A percentile compares a stretch with the other conserved stretches of the same genome.
phyloP scores from a whole-genome alignment of 192 early-diverging fungal species.

The Umbelopsis sp. region DNA sequence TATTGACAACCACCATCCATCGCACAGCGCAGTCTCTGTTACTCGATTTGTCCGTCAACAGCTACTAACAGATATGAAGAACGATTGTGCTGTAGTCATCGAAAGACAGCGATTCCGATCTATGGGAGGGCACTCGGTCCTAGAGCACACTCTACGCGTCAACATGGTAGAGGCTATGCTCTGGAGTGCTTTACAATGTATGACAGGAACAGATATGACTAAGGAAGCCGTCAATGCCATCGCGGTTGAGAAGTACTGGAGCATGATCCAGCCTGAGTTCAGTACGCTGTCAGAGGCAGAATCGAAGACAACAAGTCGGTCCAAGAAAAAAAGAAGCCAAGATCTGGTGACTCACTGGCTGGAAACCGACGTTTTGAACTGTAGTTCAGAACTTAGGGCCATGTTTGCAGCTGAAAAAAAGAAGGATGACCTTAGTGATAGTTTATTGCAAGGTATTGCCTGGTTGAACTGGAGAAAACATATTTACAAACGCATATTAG shows the following conservation, averaged over 20 bases:
- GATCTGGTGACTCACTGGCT: slow-evolving; percentile 33
- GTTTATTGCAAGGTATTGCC: slow-evolving; percentile 47
- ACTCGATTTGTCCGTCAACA: slow-evolving; percentile 16
- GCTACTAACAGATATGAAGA: background rate
- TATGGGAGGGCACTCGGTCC: slow-evolving; percentile 29
- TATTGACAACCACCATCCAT: slow-evolving; percentile 19
- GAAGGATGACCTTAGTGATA: slow-evolving; percentile 52
- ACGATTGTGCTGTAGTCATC: slow-evolving; percentile 26
- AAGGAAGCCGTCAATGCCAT: slow-evolving; percentile 18
- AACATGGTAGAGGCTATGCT: slow-evolving; percentile 48
- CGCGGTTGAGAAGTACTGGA: slow-evolving; percentile 23
- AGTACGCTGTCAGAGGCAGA: background rate
- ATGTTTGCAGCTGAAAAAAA: slow-evolving; percentile 42
- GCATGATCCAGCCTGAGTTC: background rate
- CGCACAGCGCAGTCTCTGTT: slow-evolving; percentile 1
- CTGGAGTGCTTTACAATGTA: slow-evolving; percentile 31
- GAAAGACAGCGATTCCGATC: slow-evolving; percentile 48
- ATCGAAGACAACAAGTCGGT: background rate
- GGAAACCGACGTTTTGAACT: slow-evolving; percentile 6
- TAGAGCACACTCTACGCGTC: slow-evolving; percentile 43
- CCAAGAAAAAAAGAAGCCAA: slow-evolving; percentile 34
- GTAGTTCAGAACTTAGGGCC: slow-evolving; percentile 16
- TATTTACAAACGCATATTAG: slow-evolving; percentile 21
- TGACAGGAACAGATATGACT: background rate
- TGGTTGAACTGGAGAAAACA: slow-evolving; percentile 47